phyloP scores from a whole-genome alignment of 192 early-diverging fungal genomes.

The Coemansia sp. region DNA sequence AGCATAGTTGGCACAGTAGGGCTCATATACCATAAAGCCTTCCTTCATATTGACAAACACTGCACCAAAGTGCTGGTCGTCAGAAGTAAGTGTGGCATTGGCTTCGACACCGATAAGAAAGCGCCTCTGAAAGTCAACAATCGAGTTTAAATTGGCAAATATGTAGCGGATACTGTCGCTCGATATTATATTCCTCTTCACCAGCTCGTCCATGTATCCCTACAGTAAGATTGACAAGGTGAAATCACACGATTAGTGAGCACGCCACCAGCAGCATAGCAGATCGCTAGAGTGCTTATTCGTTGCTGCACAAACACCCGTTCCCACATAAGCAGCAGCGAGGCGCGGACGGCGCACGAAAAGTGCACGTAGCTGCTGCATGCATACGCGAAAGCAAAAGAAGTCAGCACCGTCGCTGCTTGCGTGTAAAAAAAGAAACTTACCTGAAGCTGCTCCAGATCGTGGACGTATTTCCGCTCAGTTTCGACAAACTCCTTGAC shows the following conservation, averaged over 20 bases:
- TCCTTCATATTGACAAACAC: slow-evolving; percentile 83
- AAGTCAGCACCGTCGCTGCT: background rate
- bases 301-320: background rate
- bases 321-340: background rate
- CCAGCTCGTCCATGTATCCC: slow-evolving; percentile 71
- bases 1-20: slow-evolving; percentile 91
- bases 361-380: background rate
- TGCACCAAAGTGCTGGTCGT: slow-evolving; percentile 86
- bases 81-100: slow-evolving; percentile 61
- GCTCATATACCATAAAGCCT: slow-evolving; percentile 82
- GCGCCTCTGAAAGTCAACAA: slow-evolving; percentile 95
- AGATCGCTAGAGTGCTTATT: too few species aligned
- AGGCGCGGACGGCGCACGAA: background rate
- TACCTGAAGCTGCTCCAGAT: slow-evolving; percentile 80
- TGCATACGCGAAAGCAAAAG: slow-evolving; percentile 5
- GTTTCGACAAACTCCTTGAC: slow-evolving; percentile 90
- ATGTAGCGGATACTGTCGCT: slow-evolving; percentile 78
- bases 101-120: slow-evolving; percentile 91
- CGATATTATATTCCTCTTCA: slow-evolving; percentile 68
- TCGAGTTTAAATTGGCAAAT: slow-evolving; percentile 89
- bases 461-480: slow-evolving; percentile 87
- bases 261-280: too few species aligned
- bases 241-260: background rate
- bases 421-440: slow-evolving; percentile 14
- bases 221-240: slow-evolving; percentile 21